phyloP scores from a whole-genome alignment of 2,329 filamentous ascomycete genomes.

The Hymenoscyphus scutula region DNA sequence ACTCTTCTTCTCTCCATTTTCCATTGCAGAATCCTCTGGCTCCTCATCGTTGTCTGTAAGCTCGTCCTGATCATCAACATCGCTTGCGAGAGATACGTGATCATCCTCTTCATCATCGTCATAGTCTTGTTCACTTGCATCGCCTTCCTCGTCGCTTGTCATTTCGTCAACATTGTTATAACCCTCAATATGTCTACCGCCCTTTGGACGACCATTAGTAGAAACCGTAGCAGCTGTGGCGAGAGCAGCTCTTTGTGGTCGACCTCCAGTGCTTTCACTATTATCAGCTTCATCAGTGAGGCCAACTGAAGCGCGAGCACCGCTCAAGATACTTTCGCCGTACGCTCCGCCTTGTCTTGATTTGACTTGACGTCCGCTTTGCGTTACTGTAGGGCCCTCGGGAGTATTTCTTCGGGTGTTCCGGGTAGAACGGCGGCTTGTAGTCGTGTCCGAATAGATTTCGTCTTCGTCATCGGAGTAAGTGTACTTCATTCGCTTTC shows the following conservation, averaged over 20 bases:
- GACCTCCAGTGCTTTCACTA: constrained; percentile 37
- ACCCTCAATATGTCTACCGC: constrained; percentile 46
- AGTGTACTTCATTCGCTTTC: constrained; percentile 95
- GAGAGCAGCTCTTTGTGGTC: constrained; percentile 40
- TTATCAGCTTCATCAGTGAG: constrained; percentile 47
- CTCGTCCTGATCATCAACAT: constrained; percentile 56
- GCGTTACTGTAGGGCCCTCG: constrained; percentile 65
- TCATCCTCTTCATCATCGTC: constrained; percentile 72
- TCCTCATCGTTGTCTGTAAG: constrained; percentile 43
- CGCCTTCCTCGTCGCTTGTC: constrained; percentile 59
- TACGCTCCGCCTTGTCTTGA: constrained; percentile 55
- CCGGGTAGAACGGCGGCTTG: constrained; percentile 65
- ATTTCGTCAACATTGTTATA: constrained; percentile 61
- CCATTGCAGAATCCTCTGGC: constrained; percentile 39
- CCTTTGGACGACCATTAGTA: constrained; percentile 38
- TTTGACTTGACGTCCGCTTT: constrained; percentile 82
- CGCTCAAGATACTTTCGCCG: constrained; percentile 54
- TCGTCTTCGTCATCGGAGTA: constrained; percentile 85
- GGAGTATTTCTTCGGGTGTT: constrained; percentile 74
- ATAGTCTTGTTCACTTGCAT: constrained; percentile 70
- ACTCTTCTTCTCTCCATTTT: constrained; percentile 53
- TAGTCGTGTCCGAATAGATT: constrained; percentile 61
- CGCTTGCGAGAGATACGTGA: constrained; percentile 59
- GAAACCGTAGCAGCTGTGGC: constrained; percentile 17
- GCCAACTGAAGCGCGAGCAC: constrained; percentile 38